Base-by-base conservation (phyloP, 441 rosid genomes). In the Populus hybrid region DNA sequence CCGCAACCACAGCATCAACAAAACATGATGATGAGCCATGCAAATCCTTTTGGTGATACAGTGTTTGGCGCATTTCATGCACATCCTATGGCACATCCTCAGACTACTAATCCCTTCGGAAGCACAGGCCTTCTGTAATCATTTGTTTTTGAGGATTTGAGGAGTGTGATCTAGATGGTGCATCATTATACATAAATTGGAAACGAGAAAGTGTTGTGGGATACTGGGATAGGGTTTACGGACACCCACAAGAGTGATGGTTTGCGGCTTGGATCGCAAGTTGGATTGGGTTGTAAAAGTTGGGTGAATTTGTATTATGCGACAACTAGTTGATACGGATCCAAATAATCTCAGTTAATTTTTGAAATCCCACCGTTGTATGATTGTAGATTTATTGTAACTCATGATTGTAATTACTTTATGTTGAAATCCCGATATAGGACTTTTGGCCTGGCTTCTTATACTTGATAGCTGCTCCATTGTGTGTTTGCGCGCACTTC, bases 51-150 rank as follows among this genome's bases (percentile, higher is more conserved):
- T 54, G 94, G 95, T 6, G 94, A 92, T 81, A 0, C 78, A 5
- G 94, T 89, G 21, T 91, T 90, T n/a, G 90, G 90, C 26, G 80
- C 85, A 10, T 92, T 85, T 73, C 91, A 92, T 0, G 84, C 67
- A 20, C 87, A 89, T 77, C 87, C 86, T 66, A 80, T 28, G 30
- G 30, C 30, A 28, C 30, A 28, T 28, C 30, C 30, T 28, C 30
- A 84, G 50, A 54, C 79, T 11, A 89, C 78, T 77, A 95, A 95
- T 84, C 98, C 99, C 46, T 95, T 95, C 32, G 95, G 94, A 72
- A 87, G 90, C 85, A 83, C 91, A 5, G 92, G 97, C 28, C 89
- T 95, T n/a, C 67, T 93, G 84, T 93, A 83, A 87, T 78, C 3
- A 26, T 64, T 20, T 23, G 57, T 61, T 69, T 61, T 69, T 7